Evolutionary conservation across 2,329 filamentous ascomycete species (phyloP), one percentile per base, ranked within the genome.

Genomic region (Colletotrichum chlorophyti): DNA sequence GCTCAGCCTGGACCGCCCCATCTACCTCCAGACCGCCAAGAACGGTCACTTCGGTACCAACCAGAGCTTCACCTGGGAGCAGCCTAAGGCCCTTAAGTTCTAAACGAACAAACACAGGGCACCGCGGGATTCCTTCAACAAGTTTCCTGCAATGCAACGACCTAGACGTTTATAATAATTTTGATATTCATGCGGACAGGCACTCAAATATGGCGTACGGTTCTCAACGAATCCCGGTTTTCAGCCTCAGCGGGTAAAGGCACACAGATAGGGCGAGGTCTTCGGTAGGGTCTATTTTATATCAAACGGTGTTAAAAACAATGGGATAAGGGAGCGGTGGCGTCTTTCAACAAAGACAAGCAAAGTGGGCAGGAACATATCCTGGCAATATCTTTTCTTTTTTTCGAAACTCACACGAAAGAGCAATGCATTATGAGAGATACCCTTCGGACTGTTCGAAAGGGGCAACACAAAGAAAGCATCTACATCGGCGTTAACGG

Each of bases 21-120:
- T 98, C 84, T 99, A 99, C 89, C 88, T 88, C 86, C 86, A 94
- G 84, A 99, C 95, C 58, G 95, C 95, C 81, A 97, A 97, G 91
- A 98, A 98, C 83, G 95, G 95, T 70, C 95, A 99, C 87, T 99
- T 99, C 81, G 84, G 84, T 67, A 96, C 93, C 80, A 95, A 97
- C 91, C 95, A 97, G 87, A 83, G 78, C 78, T 99, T 99, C 87
- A 87, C 83, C 80, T 99, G 95, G 95, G 95, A 99, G 88, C 87
- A 98, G 87, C 94, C 95, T 73, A 97, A 97, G 91, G 71, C 83
- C 68, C 91, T 99, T 73, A 93, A 91, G 81, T 90, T 91, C 80
- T 98, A 97, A 86, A 76, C 70, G 37, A 46, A 43, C 29, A 37
- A 17, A 29, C 42, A 26, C 45, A 48, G 42, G 42, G 52, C 48